These are phyloP conservation scores for Phialophora tarda DNA, from an alignment of 2,329 filamentous ascomycete species.

Conservation along the genomic window DNA sequence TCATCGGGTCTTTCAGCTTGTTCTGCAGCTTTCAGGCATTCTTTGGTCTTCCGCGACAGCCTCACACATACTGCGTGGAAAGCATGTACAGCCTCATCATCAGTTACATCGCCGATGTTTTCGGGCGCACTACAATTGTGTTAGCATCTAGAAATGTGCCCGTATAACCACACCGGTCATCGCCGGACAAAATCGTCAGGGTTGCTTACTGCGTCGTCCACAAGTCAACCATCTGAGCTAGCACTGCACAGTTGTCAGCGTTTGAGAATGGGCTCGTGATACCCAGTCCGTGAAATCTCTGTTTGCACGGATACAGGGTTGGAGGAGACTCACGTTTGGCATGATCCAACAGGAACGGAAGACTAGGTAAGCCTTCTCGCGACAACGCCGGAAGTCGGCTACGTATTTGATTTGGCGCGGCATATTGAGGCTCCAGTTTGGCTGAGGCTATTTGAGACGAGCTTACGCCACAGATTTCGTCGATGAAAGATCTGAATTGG, in stretches of 20 bases:
- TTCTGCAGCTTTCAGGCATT: slow-evolving; percentile 54
- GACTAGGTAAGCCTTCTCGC: slow-evolving; percentile 87
- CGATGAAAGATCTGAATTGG: slow-evolving; percentile 85
- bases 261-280: background rate
- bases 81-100: slow-evolving; percentile 48
- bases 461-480: slow-evolving; percentile 82
- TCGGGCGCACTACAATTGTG: slow-evolving; percentile 42
- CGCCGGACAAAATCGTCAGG: background rate
- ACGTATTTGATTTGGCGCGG: slow-evolving; percentile 88
- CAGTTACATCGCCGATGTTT: slow-evolving; percentile 48
- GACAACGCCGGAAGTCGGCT: slow-evolving; percentile 78
- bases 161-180: background rate
- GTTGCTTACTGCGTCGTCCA: slow-evolving; percentile 48
- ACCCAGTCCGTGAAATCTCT: background rate
- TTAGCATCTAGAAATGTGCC: background rate
- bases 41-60: slow-evolving; percentile 52
- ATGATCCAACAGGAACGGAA: slow-evolving; percentile 92
- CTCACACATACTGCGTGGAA: slow-evolving; percentile 53
- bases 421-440: slow-evolving; percentile 71
- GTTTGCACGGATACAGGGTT: background rate
- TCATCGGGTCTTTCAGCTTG: slow-evolving; percentile 56
- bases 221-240: slow-evolving; percentile 76
- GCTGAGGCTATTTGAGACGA: slow-evolving; percentile 67
- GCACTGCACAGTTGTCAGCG: slow-evolving; percentile 55
- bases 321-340: slow-evolving; percentile 56